These are phyloP conservation scores for Jackrogersella multiformis DNA, from an alignment of 495 filamentous ascomycete species.

Conservation along the genomic window DNA sequence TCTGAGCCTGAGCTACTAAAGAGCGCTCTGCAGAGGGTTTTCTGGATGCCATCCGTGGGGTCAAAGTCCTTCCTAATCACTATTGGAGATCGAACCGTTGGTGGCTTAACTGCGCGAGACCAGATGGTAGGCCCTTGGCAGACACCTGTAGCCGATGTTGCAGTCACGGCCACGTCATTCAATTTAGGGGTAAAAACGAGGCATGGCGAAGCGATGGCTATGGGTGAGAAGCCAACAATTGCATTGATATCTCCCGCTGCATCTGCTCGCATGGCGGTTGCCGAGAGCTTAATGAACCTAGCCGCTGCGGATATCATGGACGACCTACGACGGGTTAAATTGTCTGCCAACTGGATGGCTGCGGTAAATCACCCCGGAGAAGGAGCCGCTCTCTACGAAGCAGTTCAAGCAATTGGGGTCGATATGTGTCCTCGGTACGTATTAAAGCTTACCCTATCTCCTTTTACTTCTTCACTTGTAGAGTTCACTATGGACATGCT, in stretches of 20 bases:
- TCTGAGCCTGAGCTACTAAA: conserved; percentile 71
- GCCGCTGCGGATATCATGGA: conserved; percentile 85
- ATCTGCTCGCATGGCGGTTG: conserved; percentile 97
- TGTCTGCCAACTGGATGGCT: conserved; percentile 99
- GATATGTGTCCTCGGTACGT: conserved; percentile 80
- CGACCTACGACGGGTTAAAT: conserved; percentile 77
- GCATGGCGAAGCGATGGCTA: conserved; percentile 95
- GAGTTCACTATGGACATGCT: neutral
- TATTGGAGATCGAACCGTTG: conserved; percentile 91
- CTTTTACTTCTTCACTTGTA: neutral
- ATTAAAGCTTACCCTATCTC: conserved; percentile 47
- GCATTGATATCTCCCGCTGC: conserved; percentile 91
- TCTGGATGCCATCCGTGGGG: conserved; percentile 86
- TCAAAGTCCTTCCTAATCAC: conserved; percentile 98
- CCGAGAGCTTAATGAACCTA: conserved; percentile 91
- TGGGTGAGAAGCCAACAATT: conserved; percentile 92
- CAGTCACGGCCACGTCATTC: conserved; percentile 87
- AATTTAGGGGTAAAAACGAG: conserved; percentile 66
- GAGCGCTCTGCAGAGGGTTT: conserved; percentile 80
- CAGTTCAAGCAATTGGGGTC: conserved; percentile 90
- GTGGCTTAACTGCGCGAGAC: conserved; percentile 86
- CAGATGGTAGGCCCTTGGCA: conserved; percentile 99
- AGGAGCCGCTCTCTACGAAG: conserved; percentile 92
- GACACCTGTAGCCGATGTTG: conserved; percentile 91
- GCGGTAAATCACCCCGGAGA: conserved; percentile 93